phyloP scores from a whole-genome alignment of 139 green algal species.

The Closterium sp. region DNA sequence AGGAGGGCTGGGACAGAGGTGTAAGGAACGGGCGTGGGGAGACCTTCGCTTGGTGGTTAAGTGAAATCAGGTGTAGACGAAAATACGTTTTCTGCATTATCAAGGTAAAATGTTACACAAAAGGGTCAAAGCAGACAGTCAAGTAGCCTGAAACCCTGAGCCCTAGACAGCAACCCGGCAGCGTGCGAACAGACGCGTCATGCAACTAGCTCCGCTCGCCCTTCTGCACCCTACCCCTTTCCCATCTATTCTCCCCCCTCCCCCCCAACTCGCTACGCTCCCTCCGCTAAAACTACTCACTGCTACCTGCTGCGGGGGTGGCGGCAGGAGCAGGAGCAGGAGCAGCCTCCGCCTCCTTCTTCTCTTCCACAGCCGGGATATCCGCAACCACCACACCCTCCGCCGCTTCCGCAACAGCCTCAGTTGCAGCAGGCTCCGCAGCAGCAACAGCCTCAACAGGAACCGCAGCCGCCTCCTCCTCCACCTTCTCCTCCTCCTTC shows the following conservation, averaged over 20 bases:
- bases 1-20: background rate
- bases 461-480: background rate
- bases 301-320: slow-evolving; percentile 8
- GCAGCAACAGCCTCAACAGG: slow-evolving; percentile 5
- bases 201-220: background rate
- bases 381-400: background rate
- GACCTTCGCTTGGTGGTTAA: background rate
- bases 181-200: background rate
- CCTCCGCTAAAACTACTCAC: background rate
- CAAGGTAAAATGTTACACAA: background rate
- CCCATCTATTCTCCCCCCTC: background rate
- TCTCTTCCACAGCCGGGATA: background rate
- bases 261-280: background rate
- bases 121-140: background rate
- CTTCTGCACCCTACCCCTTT: background rate
- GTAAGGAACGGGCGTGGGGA: background rate
- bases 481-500: slow-evolving; percentile 1
- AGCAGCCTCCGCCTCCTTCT: background rate
- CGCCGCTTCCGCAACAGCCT: slow-evolving; percentile 6
- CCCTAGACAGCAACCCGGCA: background rate
- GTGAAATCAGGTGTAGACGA: background rate
- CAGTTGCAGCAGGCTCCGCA: slow-evolving; percentile 9
- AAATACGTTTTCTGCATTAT: background rate
- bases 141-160: background rate
- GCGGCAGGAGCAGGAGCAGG: slow-evolving; percentile 21